Evolutionary conservation across 1,284 basidiomycete genomes (phyloP).

Genomic region (Austropuccinia psidii): DNA sequence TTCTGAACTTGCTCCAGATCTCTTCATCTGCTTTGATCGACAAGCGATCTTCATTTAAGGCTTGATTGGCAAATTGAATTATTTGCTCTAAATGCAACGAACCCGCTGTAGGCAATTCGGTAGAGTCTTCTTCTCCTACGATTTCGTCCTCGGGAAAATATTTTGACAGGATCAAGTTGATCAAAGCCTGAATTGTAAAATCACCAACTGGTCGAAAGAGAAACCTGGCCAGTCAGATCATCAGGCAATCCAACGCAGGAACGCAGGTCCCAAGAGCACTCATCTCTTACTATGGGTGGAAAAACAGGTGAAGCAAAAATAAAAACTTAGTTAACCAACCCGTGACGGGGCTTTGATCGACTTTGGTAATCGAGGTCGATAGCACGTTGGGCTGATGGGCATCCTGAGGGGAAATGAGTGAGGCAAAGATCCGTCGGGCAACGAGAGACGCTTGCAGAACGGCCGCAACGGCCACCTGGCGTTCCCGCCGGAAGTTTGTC

Average conservation of each 20-base stretch:
- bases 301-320: background rate
- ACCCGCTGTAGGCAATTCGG: slow-evolving; percentile 55
- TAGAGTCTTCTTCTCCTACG: slow-evolving; percentile 90
- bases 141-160: slow-evolving; percentile 80
- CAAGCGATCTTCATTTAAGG: slow-evolving; percentile 2
- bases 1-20: background rate
- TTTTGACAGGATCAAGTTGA: slow-evolving; percentile 61
- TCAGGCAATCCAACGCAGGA: background rate
- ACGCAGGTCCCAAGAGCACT: too few relatives aligned
- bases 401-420: slow-evolving; percentile 58
- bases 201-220: slow-evolving; percentile 63
- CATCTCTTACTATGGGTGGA: too few relatives aligned
- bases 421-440: slow-evolving; percentile 75
- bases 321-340: slow-evolving; percentile 53
- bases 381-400: slow-evolving; percentile 45
- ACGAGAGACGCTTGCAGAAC: slow-evolving; percentile 73
- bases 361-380: slow-evolving; percentile 79
- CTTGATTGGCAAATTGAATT: slow-evolving; percentile 16
- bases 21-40: background rate
- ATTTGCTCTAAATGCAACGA: slow-evolving; percentile 8
- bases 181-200: slow-evolving; percentile 79
- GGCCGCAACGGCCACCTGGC: slow-evolving; percentile 72
- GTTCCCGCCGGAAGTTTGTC: slow-evolving; percentile 53
- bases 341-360: slow-evolving; percentile 92
- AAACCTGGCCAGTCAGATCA: background rate